A percentile compares a stretch with the other conserved stretches of the same genome.
These are phyloP conservation scores for Dipodascopsis uninucleata DNA, from an alignment of 805 yeast genomes.

Conservation along the genomic window DNA sequence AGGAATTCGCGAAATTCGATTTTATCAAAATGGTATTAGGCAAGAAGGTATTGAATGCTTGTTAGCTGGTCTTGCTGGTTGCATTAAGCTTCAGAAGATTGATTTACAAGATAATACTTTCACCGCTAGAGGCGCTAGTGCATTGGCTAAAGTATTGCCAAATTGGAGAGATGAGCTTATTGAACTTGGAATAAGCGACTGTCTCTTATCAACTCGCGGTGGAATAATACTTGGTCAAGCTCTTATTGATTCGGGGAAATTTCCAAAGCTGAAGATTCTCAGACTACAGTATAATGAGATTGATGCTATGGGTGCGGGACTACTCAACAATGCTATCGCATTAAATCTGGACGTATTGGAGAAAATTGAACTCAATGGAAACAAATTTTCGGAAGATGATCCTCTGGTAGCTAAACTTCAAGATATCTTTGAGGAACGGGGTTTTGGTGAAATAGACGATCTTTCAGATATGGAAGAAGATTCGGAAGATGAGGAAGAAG, in stretches of 20 bases:
- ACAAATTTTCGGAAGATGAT: conserved; percentile 85
- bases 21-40: conserved; percentile 96
- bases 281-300: conserved; percentile 88
- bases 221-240: conserved; percentile 50
- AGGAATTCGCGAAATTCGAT: conserved; percentile 59
- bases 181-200: conserved; percentile 86
- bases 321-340: conserved; percentile 52
- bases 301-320: conserved; percentile 57
- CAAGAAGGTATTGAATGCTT: conserved; percentile 83
- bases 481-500: conserved; percentile 66
- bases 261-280: conserved; percentile 51
- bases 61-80: conserved; percentile 67
- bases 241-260: conserved; percentile 33
- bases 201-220: conserved; percentile 78
- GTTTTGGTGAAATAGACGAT: conserved; percentile 82
- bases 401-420: conserved; percentile 59
- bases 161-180: conserved; percentile 59
- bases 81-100: conserved; percentile 58
- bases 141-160: conserved; percentile 58
- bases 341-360: conserved; percentile 57
- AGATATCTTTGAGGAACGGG: conserved; percentile 64
- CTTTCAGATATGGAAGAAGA: conserved; percentile 90
- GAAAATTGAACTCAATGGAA: conserved; percentile 84
- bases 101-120: conserved; percentile 96
- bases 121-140: conserved; percentile 62